Evolutionary conservation across 768 basidiomycete species (phyloP), one percentile per base, ranked within the genome.

Genomic region (Naematelia encephala): DNA sequence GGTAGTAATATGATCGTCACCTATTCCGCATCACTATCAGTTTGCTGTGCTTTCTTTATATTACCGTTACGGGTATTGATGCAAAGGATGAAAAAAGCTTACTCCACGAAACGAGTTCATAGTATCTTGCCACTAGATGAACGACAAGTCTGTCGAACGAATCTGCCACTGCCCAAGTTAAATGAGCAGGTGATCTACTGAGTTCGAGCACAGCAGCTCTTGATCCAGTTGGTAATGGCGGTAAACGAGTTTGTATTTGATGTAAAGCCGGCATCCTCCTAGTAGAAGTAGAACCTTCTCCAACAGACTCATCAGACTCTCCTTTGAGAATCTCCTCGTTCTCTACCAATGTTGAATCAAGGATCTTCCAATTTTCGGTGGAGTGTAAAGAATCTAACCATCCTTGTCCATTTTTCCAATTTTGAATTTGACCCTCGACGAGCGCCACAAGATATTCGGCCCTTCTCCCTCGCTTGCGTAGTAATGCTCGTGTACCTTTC

Each of bases 81-180:
- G 29, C 2, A 30, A 27, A 45, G 12, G 34, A 44, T 13, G 48
- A 29, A 28, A 45, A 16, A 2, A 4, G 68, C 71, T 70, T 53
- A 75, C 73, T 75, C 68, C 73, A 77, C 39, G 72, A 70, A 12
- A 72, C 42, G 14, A 75, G 58, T 43, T 74, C 71, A 42, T 75
- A 77, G 46, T 77, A 77, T 29, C 76, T 54, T 0, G 53, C 60
- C 8, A 77, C 27, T 8, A 77, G 53, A 56, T 77, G 76, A 2
- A 75, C 63, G 3, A 77, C 69, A 42, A 75, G 54, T 51, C 76
- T 46, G 46, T 77, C 76, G 45, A 74, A 77, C 4, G 59, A 52
- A 34, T 77, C 76, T 13, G 64, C 52, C 4, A 74, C 56, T 1
- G 62, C 60, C 74, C 74, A 73, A 5, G 71, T 67, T 5, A 75